phyloP scores from a whole-genome alignment of 2,329 filamentous ascomycete genomes.

The Cladosporium sp. region DNA sequence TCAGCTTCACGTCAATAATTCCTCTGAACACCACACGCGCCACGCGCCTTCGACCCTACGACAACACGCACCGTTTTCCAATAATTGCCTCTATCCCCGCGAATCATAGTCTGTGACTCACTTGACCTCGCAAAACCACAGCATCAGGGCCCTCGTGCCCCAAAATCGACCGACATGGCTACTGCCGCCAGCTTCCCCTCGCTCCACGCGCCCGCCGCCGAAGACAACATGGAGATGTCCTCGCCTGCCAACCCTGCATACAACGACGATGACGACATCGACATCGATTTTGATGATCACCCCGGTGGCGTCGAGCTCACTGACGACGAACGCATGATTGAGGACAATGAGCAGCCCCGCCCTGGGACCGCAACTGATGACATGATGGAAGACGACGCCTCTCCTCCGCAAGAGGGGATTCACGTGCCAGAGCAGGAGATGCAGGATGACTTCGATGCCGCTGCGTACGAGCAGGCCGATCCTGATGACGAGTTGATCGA shows the following conservation, averaged over 20 bases:
- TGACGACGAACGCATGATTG: conserved; percentile 52
- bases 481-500: conserved; percentile 34
- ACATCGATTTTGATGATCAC: conserved; percentile 52
- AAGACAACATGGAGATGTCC: conserved; percentile 53
- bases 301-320: conserved; percentile 19
- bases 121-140: neutral
- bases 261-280: conserved; percentile 45
- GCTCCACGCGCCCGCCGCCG: conserved; percentile 29
- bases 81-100: neutral
- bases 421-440: conserved; percentile 28
- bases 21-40: neutral
- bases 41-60: neutral
- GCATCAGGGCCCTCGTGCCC: conserved; percentile 3
- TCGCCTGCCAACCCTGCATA: conserved; percentile 34
- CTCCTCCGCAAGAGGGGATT: conserved; percentile 20
- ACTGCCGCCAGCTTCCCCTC: conserved; percentile 7
- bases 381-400: conserved; percentile 28
- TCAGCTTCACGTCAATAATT: neutral
- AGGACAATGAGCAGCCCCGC: conserved; percentile 44
- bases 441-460: conserved; percentile 22
- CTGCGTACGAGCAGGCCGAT: conserved; percentile 8
- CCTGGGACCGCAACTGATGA: conserved; percentile 31
- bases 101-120: neutral
- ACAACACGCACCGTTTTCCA: neutral
- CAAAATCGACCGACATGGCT: conserved; percentile 1